These are phyloP conservation scores for Sideroxylon spinosum DNA, from an alignment of 179 eudicot species.

Conservation along the genomic window DNA sequence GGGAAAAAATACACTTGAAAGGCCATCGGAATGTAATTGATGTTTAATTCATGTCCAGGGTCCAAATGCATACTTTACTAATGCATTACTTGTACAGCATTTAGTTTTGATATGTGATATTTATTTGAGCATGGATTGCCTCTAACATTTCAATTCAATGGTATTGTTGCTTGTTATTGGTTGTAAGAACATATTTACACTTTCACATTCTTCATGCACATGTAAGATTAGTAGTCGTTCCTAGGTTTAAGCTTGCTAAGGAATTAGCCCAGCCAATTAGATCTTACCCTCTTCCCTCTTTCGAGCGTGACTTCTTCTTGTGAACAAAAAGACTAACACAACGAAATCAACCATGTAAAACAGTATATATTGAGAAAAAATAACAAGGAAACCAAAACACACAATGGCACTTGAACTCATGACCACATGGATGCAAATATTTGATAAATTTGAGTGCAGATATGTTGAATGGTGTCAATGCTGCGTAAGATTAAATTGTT, in stretches of 20 bases:
- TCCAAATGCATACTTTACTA: neutral
- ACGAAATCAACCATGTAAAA: neutral
- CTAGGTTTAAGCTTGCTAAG: too few species aligned
- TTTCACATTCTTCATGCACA: neutral
- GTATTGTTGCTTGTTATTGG: neutral
- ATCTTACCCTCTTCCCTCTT: neutral
- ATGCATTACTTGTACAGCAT: neutral
- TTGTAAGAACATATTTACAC: neutral
- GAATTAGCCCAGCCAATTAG: neutral
- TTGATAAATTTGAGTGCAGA: neutral
- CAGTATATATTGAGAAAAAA: neutral
- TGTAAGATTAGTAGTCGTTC: neutral
- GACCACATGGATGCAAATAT: neutral
- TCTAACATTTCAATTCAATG: too few species aligned
- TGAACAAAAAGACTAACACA: neutral
- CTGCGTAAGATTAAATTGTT: neutral
- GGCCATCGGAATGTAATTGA: neutral
- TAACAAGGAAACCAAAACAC: neutral
- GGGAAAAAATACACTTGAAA: neutral
- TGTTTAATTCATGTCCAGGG: neutral
- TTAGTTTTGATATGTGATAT: neutral
- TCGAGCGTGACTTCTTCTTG: neutral
- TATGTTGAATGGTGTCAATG: neutral
- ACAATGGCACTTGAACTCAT: neutral
- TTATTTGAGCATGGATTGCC: neutral